phyloP scores from a whole-genome alignment of 257 asterid species.

The Jacaranda copaia region DNA sequence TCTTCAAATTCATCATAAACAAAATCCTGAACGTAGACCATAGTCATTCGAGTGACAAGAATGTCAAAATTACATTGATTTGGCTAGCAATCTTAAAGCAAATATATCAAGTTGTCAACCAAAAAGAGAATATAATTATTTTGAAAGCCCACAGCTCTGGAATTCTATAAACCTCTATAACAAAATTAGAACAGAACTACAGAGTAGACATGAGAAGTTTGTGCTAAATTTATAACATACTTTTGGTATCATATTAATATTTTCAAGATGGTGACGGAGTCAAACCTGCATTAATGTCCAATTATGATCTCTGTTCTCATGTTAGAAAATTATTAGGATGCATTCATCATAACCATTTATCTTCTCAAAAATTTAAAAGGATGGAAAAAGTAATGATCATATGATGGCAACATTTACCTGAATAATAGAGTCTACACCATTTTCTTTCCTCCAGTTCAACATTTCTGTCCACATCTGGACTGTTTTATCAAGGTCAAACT shows the following conservation, averaged over 20 bases:
- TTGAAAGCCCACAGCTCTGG: background rate
- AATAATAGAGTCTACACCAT: slow-evolving; percentile 61
- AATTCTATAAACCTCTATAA: background rate
- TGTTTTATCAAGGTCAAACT: slow-evolving; percentile 74
- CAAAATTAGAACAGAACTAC: slow-evolving; percentile 9
- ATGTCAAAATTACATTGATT: slow-evolving; percentile 12
- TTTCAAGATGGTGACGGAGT: background rate
- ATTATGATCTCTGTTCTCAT: background rate
- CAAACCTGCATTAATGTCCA: background rate
- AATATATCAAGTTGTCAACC: background rate
- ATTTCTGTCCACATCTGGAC: slow-evolving; percentile 73
- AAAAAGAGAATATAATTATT: background rate
- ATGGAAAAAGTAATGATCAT: slow-evolving; percentile 10
- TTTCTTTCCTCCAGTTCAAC: slow-evolving; percentile 72
- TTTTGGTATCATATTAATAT: background rate
- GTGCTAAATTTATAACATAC: background rate
- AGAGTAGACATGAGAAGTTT: background rate
- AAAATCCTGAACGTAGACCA: slow-evolving; percentile 55
- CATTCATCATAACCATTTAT: slow-evolving; percentile 13
- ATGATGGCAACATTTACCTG: slow-evolving; percentile 46
- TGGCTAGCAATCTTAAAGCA: slow-evolving; percentile 19
- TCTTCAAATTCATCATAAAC: slow-evolving; percentile 61
- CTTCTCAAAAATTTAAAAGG: slow-evolving; percentile 7
- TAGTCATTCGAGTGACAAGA: slow-evolving; percentile 20
- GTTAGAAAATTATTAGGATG: background rate